Evolutionary conservation across 2,329 filamentous ascomycete species (phyloP).

Genomic region (Fusarium nurragi): DNA sequence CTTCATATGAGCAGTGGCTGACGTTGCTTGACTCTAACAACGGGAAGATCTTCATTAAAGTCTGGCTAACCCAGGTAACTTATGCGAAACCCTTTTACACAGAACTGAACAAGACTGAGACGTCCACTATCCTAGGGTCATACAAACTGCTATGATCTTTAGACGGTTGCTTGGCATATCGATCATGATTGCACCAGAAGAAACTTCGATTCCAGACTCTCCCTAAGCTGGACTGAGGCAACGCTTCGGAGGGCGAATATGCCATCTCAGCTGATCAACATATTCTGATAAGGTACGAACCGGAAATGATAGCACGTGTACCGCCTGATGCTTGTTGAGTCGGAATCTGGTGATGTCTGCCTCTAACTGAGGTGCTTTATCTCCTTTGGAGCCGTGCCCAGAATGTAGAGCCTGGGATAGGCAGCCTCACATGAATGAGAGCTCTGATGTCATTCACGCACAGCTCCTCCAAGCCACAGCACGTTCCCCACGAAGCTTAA

Average conservation of each 20-base stretch:
- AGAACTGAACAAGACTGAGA: not conserved
- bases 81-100: too few species aligned
- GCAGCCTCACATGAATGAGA: not conserved
- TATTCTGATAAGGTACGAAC: not conserved
- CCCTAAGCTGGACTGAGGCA: not conserved
- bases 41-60: too few species aligned
- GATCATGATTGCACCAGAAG: too few species aligned
- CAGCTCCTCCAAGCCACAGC: not conserved
- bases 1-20: too few species aligned
- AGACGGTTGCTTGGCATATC: not conserved
- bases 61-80: too few species aligned
- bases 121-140: not conserved
- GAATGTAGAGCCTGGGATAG: not conserved
- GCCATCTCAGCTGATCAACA: not conserved
- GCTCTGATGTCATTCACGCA: constrained; percentile 18
- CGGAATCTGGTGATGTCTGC: constrained; percentile 4
- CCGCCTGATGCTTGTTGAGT: not conserved
- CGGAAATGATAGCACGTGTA: not conserved
- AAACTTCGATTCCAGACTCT: too few species aligned
- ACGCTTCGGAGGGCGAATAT: not conserved
- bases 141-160: not conserved
- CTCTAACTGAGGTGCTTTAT: too few species aligned
- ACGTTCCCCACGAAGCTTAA: not conserved
- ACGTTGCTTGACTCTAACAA: not conserved
- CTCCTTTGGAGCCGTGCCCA: not conserved